Base-by-base conservation (phyloP, 2,329 filamentous ascomycete genomes). In the Colletotrichum abscissum region DNA sequence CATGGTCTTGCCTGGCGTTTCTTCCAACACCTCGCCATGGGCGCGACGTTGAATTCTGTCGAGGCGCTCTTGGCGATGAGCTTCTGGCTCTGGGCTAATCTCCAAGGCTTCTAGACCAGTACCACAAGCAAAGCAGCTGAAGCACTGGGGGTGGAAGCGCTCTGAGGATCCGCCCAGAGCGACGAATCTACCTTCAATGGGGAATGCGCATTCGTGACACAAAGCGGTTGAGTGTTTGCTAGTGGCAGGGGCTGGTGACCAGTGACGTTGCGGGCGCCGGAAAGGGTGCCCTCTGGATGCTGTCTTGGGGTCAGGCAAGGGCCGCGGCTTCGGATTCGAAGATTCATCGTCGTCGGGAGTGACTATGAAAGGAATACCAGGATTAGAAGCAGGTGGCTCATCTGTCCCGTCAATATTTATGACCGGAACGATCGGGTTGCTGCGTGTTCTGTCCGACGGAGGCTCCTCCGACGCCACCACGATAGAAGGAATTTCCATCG, bases 91-190 rank as follows among this genome's bases (percentile, higher is more conserved):
- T 0, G 95, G 95, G 77, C 97, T 98, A 82, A 99, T 98, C 78
- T 97, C 97, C 70, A 99, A 94, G 68, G 95, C 96, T 84, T 99
- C 97, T 22, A 99, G 92, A 24, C 92, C 89, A 11, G 95, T 97
- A 35, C 92, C 92, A 81, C 97, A 99, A 73, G 94, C 89, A 81
- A 94, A 93, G 85, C 97, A 99, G 56, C 90, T 89, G 85, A 99
- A 98, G 83, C 97, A 99, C 76, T 95, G 91, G 0, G 97, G 95
- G 78, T 99, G 97, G 81, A 98, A 98, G 24, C 95, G 93, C 78
- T 92, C 89, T 4, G 84, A 79, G 52, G 89, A 88, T 30, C 95
- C 95, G 1, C 92, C 92, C 7, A 98, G 91, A 5, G 93, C 94
- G 26, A 98, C 93, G 76, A 98, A 96, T 70, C 96, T 94, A 3